Conservation (phyloP, 306 rosid species). For the Trifolium repens region DNA sequence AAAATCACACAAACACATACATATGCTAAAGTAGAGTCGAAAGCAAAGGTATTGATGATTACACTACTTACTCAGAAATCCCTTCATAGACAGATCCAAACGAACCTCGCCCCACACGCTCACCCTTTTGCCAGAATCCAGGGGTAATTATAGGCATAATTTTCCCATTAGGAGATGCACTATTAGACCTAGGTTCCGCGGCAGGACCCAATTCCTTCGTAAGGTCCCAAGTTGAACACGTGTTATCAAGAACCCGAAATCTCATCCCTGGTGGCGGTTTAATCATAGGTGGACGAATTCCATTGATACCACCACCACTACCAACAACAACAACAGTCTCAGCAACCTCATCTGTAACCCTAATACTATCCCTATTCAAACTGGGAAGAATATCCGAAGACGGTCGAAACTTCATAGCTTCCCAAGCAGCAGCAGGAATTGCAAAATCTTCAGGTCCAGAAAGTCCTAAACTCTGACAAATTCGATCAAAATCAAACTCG, state of each 20-base stretch:
- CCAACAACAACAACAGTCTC: conserved; percentile 32
- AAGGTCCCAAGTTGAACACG: too few relatives aligned
- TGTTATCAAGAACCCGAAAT: conserved; percentile 46
- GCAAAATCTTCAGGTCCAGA: conserved; percentile 81
- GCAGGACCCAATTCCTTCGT: too few relatives aligned
- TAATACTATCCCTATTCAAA: conserved; percentile 13
- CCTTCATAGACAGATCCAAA: conserved; percentile 94
- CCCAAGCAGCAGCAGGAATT: conserved; percentile 77
- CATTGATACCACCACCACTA: conserved; percentile 62
- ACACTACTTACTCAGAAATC: conserved; percentile 61
- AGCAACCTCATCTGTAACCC: neutral
- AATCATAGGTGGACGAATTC: conserved; percentile 73
- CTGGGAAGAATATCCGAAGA: conserved; percentile 27
- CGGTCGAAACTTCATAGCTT: conserved; percentile 59
- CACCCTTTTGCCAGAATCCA: conserved; percentile 70
- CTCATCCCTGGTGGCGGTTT: conserved; percentile 74
- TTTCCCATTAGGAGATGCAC: conserved; percentile 75
- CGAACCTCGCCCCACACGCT: conserved; percentile 84
- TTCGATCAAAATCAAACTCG: conserved; percentile 64
- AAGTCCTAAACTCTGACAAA: conserved; percentile 64
- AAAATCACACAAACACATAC: too few relatives aligned
- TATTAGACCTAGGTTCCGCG: conserved; percentile 29
- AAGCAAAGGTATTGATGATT: too few relatives aligned
- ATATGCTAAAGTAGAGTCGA: too few relatives aligned
- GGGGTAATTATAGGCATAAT: conserved; percentile 25